Conservation (phyloP, 495 filamentous ascomycete genomes). For the Pyronema omphalodes region DNA sequence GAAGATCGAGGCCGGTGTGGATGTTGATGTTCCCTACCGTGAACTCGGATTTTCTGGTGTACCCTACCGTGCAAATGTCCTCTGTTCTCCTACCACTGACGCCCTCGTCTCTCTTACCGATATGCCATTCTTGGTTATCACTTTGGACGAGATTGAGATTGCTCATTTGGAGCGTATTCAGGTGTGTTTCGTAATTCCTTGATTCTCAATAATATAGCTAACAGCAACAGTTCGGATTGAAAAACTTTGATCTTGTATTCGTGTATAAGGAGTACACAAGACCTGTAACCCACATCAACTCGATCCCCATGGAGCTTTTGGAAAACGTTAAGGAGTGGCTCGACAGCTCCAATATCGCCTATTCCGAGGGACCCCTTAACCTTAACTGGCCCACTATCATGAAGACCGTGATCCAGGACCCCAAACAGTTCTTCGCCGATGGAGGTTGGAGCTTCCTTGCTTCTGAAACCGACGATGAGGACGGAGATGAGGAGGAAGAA, state of each 20-base stretch:
- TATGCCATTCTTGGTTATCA: slow-evolving; percentile 87
- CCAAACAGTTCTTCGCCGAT: slow-evolving; percentile 84
- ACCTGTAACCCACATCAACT: slow-evolving; percentile 82
- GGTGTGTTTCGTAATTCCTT: slow-evolving; percentile 25
- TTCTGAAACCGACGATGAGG: slow-evolving; percentile 75
- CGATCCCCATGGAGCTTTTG: slow-evolving; percentile 86
- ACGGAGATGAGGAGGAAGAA: slow-evolving; percentile 58
- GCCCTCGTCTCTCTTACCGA: slow-evolving; percentile 96
- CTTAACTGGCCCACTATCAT: slow-evolving; percentile 98
- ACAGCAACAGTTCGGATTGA: slow-evolving; percentile 58
- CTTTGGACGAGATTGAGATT: slow-evolving; percentile 85
- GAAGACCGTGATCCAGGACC: slow-evolving; percentile 91
- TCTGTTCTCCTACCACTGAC: slow-evolving; percentile 89
- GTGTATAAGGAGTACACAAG: slow-evolving; percentile 93
- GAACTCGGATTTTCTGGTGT: slow-evolving; percentile 96
- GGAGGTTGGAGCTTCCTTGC: slow-evolving; percentile 91
- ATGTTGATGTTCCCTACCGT: slow-evolving; percentile 89
- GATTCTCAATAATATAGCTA: slow-evolving; percentile 1
- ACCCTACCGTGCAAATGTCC: slow-evolving; percentile 81
- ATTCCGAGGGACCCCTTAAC: slow-evolving; percentile 87
- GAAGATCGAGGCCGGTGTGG: slow-evolving; percentile 49
- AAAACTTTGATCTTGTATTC: slow-evolving; percentile 97
- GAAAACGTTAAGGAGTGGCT: slow-evolving; percentile 97
- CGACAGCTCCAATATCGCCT: slow-evolving; percentile 84
- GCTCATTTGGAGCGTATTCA: slow-evolving; percentile 94